Evolutionary conservation across 768 basidiomycete species (phyloP).

Genomic region (Cyathus striatus): DNA sequence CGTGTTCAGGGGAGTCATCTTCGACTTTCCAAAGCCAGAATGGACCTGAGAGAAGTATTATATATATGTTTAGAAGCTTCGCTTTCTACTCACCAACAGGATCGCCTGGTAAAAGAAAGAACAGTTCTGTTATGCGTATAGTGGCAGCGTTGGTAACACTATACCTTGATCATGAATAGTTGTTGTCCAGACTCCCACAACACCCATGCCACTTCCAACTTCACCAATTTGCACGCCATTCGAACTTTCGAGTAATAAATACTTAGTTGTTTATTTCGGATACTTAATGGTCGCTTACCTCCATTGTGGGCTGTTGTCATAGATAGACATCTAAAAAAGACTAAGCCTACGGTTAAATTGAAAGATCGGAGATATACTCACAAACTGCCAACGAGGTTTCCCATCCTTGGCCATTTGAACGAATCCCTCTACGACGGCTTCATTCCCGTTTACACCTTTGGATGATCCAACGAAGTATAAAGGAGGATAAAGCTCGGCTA

Average conservation of each 20-base stretch:
- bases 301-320: constrained; percentile 53
- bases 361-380: constrained; percentile 23
- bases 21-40: constrained; percentile 70
- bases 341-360: constrained; percentile 1
- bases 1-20: constrained; percentile 26
- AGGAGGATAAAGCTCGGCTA: constrained; percentile 27
- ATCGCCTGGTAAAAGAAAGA: constrained; percentile 46
- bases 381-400: constrained; percentile 53
- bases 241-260: constrained; percentile 33
- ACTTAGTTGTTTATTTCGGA: not conserved
- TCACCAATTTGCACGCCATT: constrained; percentile 65
- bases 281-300: constrained; percentile 30
- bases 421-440: constrained; percentile 42
- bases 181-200: constrained; percentile 68
- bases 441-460: constrained; percentile 34
- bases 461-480: constrained; percentile 45
- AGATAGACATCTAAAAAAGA: constrained; percentile 42
- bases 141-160: too few species aligned
- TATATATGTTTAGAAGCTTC: not conserved
- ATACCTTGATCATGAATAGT: constrained; percentile 51
- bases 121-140: too few species aligned
- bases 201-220: constrained; percentile 58
- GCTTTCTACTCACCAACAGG: constrained; percentile 49
- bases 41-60: constrained; percentile 38
- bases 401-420: constrained; percentile 44